Percentiles rank a stretch among this genome's conserved stretches.
These are phyloP conservation scores for Williopsis jadinii DNA, from an alignment of 1,139 yeast species.

Conservation along the genomic window DNA sequence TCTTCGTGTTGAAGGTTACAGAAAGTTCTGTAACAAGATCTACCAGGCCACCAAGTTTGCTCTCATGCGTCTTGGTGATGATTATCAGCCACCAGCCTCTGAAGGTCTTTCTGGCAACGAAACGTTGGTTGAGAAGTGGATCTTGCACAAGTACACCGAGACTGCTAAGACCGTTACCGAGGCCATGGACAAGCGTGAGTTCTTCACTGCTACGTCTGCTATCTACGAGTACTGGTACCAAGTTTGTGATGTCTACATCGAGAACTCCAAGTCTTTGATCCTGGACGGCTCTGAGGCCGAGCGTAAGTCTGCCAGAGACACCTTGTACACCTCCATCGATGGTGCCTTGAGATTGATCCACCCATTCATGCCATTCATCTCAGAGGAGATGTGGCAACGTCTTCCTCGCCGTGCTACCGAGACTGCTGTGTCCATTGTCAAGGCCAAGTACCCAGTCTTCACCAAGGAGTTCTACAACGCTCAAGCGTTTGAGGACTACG, in stretches of 20 bases:
- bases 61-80: slow-evolving; percentile 85
- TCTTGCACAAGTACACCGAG: slow-evolving; percentile 73
- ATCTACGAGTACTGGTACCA: slow-evolving; percentile 93
- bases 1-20: slow-evolving; percentile 95
- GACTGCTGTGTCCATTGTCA: slow-evolving; percentile 60
- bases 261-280: slow-evolving; percentile 89
- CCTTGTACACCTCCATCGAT: slow-evolving; percentile 88
- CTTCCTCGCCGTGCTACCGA: slow-evolving; percentile 83
- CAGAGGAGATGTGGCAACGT: slow-evolving; percentile 99
- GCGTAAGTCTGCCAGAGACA: slow-evolving; percentile 85
- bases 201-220: slow-evolving; percentile 79
- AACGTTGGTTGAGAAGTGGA: slow-evolving; percentile 95
- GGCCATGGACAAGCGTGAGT: slow-evolving; percentile 76
- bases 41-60: slow-evolving; percentile 98
- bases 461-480: slow-evolving; percentile 52
- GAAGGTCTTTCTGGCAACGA: slow-evolving; percentile 66
- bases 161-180: slow-evolving; percentile 62
- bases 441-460: slow-evolving; percentile 74
- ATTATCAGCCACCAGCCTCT: slow-evolving; percentile 71
- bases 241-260: slow-evolving; percentile 95
- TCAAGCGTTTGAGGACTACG: slow-evolving; percentile 67
- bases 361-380: slow-evolving; percentile 96
- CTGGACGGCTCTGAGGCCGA: slow-evolving; percentile 85
- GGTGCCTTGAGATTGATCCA: slow-evolving; percentile 88
- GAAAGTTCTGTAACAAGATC: slow-evolving; percentile 98